These are phyloP conservation scores for Scedosporium boydii DNA, from an alignment of 2,329 filamentous ascomycete species.

Conservation along the genomic window DNA sequence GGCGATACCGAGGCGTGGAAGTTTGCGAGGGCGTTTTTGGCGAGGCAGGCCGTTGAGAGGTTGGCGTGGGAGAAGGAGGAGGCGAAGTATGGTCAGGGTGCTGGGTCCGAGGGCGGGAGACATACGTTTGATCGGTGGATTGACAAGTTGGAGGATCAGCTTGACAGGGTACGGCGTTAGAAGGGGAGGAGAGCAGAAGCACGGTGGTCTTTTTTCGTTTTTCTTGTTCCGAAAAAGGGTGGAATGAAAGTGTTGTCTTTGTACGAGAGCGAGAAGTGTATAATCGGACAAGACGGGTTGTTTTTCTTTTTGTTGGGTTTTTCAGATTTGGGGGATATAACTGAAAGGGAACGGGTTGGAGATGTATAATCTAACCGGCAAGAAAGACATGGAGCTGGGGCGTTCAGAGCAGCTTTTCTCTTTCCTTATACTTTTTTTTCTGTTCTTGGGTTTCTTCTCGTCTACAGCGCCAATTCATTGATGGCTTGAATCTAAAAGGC, in stretches of 20 bases:
- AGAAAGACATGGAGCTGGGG: neutral
- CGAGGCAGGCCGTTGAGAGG: conserved; percentile 53
- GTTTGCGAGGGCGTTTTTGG: conserved; percentile 60
- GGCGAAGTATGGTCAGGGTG: conserved; percentile 51
- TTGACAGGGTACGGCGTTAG: conserved; percentile 7
- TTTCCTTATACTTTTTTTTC: neutral
- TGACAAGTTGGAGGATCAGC: conserved; percentile 16
- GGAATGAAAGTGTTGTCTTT: too few species aligned
- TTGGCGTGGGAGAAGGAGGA: conserved; percentile 62
- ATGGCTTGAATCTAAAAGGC: too few species aligned
- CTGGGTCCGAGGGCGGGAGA: conserved; percentile 39
- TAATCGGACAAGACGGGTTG: neutral
- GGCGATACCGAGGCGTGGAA: conserved; percentile 71
- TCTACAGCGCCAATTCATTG: too few species aligned
- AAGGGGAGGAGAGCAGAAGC: conserved; percentile 2
- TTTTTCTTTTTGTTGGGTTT: neutral
- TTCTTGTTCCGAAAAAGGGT: neutral
- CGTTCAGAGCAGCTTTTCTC: neutral
- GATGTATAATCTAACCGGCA: neutral
- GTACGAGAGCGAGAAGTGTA: too few species aligned
- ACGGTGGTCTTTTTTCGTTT: conserved; percentile 1
- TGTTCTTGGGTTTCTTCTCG: neutral
- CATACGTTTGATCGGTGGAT: conserved; percentile 26
- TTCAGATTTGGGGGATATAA: neutral
- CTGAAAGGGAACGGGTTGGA: neutral